Conservation (phyloP, 2,329 filamentous ascomycete species). For the Teratosphaeria gauchensis region DNA sequence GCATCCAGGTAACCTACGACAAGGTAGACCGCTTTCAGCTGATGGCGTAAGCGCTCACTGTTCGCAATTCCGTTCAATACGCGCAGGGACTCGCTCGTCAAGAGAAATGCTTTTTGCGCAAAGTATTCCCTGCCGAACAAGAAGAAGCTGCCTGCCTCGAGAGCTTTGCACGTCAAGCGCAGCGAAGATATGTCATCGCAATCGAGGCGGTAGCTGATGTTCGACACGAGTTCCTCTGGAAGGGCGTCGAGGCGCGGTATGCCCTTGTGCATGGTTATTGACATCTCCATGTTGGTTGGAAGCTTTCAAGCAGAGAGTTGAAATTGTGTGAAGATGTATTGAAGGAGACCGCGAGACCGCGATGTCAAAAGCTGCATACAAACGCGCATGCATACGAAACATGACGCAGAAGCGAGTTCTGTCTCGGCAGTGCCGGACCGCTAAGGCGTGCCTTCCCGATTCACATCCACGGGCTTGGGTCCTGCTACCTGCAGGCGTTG, state of each 20-base stretch:
- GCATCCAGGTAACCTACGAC: constrained; percentile 14
- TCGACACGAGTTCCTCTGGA: constrained; percentile 21
- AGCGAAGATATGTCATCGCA: constrained; percentile 18
- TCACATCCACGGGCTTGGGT: no score
- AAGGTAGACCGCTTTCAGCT: constrained; percentile 16
- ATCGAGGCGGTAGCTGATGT: constrained; percentile 17
- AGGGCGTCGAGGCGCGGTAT: constrained; percentile 10
- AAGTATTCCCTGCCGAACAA: constrained; percentile 22
- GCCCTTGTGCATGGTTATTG: background rate
- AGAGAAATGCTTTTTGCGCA: constrained; percentile 14
- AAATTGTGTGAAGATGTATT: background rate
- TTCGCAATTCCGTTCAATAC: constrained; percentile 17
- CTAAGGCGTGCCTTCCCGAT: no score
- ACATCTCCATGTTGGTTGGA: background rate
- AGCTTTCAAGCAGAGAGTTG: background rate
- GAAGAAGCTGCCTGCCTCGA: constrained; percentile 18
- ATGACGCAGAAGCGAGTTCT: no score
- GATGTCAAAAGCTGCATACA: no score
- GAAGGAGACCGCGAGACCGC: background rate
- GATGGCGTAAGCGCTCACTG: constrained; percentile 12
- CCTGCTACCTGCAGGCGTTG: no score
- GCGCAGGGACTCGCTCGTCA: constrained; percentile 17
- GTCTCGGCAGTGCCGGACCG: no score
- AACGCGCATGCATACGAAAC: no score
- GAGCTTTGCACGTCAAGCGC: constrained; percentile 16